Evolutionary conservation across 345 rosid species (phyloP), one percentile per base, ranked within the genome.

Genomic region (Rhodomyrtus tomentosa): DNA sequence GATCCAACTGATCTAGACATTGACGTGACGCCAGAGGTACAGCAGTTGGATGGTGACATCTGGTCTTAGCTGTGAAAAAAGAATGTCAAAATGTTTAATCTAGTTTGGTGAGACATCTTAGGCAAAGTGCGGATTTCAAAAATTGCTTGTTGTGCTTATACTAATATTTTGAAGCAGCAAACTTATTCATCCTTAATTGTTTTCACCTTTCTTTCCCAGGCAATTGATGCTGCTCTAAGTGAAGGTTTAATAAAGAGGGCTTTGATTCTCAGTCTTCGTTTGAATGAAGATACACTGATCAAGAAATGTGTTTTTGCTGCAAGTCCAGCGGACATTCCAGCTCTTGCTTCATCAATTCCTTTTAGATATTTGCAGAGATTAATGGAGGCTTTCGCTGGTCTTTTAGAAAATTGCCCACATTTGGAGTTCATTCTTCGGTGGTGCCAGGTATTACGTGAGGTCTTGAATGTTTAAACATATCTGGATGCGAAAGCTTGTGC

Each of bases 1-100:
- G 99, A 95, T 89, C 99, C 99, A 42, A 92, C 99, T 11, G 99
- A 97, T 91, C 99, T 97, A 81, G 99, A 94, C 91, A 95, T 97
- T 25, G 99, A 95, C 83, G 99, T 97, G 56, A 97, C 99, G 81
- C 98, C 99, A 53, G 96, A 95, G 94, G 99, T 97, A 90, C 83
- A 36, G 79, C 25, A 68, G 79, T 68, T 68, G 79, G 79, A 68
- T 68, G 79, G 14, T 68, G 36, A 68, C 79, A 18, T 68, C 45
- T 68, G 25, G 79, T 68, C 45, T 68, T 68, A 32, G 79, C 79
- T 36, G 38, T 68, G 79, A 36, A 42, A 42, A 62, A 68, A 38
- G 79, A 20, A 68, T 36, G 45, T 68, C 79, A 68, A 12, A 36
- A 8, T 18, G 45, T 36, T 68, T 36, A 68, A 68, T 36, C 38